Conservation (phyloP, 805 yeast species). For the Vanderwaltozyma verrucispora region DNA sequence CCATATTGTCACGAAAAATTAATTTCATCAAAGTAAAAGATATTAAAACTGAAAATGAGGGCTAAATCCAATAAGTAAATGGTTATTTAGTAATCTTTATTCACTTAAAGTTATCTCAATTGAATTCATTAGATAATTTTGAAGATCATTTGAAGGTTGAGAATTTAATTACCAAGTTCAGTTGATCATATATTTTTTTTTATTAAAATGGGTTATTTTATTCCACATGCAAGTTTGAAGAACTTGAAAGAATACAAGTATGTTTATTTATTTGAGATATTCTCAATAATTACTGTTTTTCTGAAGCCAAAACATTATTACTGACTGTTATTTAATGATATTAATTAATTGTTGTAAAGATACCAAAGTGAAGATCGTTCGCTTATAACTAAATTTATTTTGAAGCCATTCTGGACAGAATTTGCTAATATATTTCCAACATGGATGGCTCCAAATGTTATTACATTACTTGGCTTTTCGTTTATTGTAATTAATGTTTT, state of each 20-base stretch:
- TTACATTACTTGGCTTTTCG: slow-evolving; percentile 68
- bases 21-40: too few relatives aligned
- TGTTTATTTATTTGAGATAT: not conserved
- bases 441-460: slow-evolving; percentile 88
- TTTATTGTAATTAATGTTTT: slow-evolving; percentile 59
- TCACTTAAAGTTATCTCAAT: too few relatives aligned
- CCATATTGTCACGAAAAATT: too few relatives aligned
- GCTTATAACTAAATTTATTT: slow-evolving; percentile 59
- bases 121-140: too few relatives aligned
- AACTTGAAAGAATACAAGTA: slow-evolving; percentile 35
- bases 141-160: too few relatives aligned
- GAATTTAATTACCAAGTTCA: too few relatives aligned
- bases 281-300: not conserved
- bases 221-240: slow-evolving; percentile 41
- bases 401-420: slow-evolving; percentile 73
- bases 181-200: too few relatives aligned
- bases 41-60: too few relatives aligned
- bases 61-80: too few relatives aligned
- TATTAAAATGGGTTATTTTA: slow-evolving; percentile 51
- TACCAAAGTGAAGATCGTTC: slow-evolving; percentile 79
- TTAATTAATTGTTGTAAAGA: slow-evolving; percentile 28
- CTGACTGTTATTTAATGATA: not conserved
- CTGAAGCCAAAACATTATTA: too few relatives aligned
- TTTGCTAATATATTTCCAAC: slow-evolving; percentile 69
- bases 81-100: too few relatives aligned